phyloP scores from a whole-genome alignment of 2,329 filamentous ascomycete species.

The Davidsoniella eucalypti region DNA sequence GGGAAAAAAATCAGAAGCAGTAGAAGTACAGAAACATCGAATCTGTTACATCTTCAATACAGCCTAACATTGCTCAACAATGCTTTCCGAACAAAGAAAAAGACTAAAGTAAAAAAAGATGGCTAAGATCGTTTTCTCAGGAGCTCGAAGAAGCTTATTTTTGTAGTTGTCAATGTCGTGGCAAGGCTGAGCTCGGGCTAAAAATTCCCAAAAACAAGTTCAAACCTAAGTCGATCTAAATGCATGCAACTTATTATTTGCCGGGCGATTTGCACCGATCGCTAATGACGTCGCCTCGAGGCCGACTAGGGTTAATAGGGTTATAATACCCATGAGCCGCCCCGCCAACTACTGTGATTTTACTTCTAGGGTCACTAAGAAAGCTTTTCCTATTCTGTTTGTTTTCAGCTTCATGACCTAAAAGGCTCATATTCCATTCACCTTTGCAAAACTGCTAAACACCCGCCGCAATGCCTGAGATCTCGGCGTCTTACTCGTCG shows the following conservation, averaged over 20 bases:
- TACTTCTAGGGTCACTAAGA: neutral
- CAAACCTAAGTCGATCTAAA: too few relatives aligned
- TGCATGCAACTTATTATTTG: too few relatives aligned
- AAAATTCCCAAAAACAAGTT: too few relatives aligned
- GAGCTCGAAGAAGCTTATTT: too few relatives aligned
- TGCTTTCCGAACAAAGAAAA: neutral
- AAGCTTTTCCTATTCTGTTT: slow-evolving; percentile 14
- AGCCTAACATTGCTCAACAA: neutral
- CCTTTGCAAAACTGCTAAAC: slow-evolving; percentile 15
- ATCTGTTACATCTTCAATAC: neutral
- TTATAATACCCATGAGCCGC: neutral
- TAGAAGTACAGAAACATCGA: too few relatives aligned
- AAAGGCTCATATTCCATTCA: neutral
- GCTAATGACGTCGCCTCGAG: too few relatives aligned
- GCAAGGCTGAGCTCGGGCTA: too few relatives aligned
- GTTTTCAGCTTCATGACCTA: slow-evolving; percentile 18
- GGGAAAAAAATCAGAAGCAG: neutral
- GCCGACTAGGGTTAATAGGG: too few relatives aligned
- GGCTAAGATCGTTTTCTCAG: too few relatives aligned
- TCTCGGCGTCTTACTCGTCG: slow-evolving; percentile 30
- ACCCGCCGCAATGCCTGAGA: neutral
- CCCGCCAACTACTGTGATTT: neutral
- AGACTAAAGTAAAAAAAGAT: neutral
- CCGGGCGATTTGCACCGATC: too few relatives aligned
- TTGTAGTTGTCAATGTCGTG: too few relatives aligned